Conservation (phyloP, 2,329 filamentous ascomycete species). For the Akanthomyces dipterigenus region DNA sequence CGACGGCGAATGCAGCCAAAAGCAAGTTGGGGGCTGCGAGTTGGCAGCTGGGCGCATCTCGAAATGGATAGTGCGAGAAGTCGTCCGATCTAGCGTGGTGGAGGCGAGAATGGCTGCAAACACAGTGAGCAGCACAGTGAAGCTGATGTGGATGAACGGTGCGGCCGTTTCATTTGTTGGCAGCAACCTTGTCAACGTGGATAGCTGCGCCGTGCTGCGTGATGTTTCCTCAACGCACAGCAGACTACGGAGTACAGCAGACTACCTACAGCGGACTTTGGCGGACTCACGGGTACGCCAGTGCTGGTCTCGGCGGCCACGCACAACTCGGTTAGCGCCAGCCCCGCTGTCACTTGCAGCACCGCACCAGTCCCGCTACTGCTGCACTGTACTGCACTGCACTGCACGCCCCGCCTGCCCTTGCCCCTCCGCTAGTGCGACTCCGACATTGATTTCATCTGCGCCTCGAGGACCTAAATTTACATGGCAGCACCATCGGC, state of each 20-base stretch:
- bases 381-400: no score
- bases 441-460: not conserved
- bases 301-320: not conserved
- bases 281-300: not conserved
- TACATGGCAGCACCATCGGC: not conserved
- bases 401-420: not conserved
- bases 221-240: no score
- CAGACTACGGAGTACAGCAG: no score
- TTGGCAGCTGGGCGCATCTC: not conserved
- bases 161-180: not conserved
- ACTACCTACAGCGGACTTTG: not conserved
- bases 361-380: not conserved
- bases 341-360: not conserved
- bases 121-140: not conserved
- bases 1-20: not conserved
- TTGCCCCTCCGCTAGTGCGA: not conserved
- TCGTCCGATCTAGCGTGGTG: conserved; percentile 6
- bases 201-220: not conserved
- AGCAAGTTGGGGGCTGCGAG: not conserved
- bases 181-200: not conserved
- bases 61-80: not conserved
- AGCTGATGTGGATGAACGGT: not conserved
- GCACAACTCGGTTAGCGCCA: not conserved
- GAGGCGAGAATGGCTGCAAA: not conserved
- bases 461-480: not conserved